These are phyloP conservation scores for Aspergillus leporis DNA, from an alignment of 495 filamentous ascomycete species.

Conservation along the genomic window DNA sequence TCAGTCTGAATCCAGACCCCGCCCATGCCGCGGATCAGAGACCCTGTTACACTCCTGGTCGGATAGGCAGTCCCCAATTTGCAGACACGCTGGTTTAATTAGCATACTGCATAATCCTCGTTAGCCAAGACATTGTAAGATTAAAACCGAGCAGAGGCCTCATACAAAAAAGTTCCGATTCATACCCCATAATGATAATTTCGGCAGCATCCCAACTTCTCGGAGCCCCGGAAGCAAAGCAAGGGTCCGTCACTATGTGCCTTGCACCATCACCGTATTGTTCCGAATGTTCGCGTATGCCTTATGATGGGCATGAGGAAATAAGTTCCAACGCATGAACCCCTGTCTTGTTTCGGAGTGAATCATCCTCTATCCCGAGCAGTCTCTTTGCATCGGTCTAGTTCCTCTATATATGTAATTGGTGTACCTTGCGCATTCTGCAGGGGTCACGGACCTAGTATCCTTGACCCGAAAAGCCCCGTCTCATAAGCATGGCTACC, in stretches of 20 bases:
- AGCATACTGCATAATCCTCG: not conserved
- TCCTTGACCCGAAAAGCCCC: not conserved
- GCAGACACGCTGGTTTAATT: not conserved
- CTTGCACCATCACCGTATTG: not conserved
- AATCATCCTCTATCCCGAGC: not conserved
- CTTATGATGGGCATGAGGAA: not conserved
- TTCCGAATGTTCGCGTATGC: not conserved
- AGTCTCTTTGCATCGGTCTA: not conserved
- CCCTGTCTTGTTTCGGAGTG: slow-evolving; percentile 1
- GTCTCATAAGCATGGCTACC: not conserved
- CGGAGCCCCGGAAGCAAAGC: not conserved
- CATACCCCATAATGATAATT: not conserved
- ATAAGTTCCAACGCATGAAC: not conserved
- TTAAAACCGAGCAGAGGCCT: not conserved
- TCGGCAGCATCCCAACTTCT: not conserved
- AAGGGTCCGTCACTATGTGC: not conserved
- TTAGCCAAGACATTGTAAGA: slow-evolving; percentile 2
- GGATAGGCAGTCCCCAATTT: not conserved
- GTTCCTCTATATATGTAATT: not conserved
- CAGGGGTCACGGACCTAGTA: not conserved
- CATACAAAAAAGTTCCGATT: not conserved
- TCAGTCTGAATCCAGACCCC: not conserved
- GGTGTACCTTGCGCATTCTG: not conserved
- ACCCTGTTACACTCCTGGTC: not conserved
- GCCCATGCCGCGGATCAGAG: not conserved